These are phyloP conservation scores for Papiliotrema nemorosa DNA, from an alignment of 1,284 basidiomycete genomes.

Conservation along the genomic window DNA sequence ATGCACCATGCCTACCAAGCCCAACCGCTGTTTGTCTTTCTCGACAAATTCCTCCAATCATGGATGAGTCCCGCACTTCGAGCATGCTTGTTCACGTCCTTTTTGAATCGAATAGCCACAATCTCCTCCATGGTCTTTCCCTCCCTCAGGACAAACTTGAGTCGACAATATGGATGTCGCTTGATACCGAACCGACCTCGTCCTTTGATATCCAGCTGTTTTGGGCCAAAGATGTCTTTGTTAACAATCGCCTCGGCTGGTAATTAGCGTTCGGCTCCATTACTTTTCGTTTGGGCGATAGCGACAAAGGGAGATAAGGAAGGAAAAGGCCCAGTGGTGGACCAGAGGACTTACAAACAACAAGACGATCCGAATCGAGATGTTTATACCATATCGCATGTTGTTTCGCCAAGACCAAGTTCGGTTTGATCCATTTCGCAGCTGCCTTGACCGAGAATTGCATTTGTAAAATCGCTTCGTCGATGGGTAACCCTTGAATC, in stretches of 20 bases:
- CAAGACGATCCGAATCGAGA: constrained; percentile 66
- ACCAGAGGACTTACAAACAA: constrained; percentile 68
- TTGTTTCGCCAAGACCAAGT: constrained; percentile 80
- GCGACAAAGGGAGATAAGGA: neutral
- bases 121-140: constrained; percentile 75
- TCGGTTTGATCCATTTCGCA: constrained; percentile 74
- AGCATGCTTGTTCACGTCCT: constrained; percentile 65
- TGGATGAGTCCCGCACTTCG: constrained; percentile 72
- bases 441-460: constrained; percentile 89
- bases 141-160: constrained; percentile 76
- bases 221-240: constrained; percentile 61
- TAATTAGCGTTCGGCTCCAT: constrained; percentile 3
- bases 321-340: neutral
- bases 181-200: constrained; percentile 77
- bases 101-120: constrained; percentile 60
- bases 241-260: constrained; percentile 88
- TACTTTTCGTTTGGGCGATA: no score
- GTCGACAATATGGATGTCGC: constrained; percentile 68
- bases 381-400: constrained; percentile 76
- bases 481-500: constrained; percentile 82
- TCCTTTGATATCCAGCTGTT: constrained; percentile 78
- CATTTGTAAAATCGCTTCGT: constrained; percentile 95
- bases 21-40: constrained; percentile 64
- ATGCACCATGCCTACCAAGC: constrained; percentile 65
- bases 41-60: constrained; percentile 73